Base-by-base conservation (phyloP, 768 basidiomycete species). In the Gloeophyllum trabeum region DNA sequence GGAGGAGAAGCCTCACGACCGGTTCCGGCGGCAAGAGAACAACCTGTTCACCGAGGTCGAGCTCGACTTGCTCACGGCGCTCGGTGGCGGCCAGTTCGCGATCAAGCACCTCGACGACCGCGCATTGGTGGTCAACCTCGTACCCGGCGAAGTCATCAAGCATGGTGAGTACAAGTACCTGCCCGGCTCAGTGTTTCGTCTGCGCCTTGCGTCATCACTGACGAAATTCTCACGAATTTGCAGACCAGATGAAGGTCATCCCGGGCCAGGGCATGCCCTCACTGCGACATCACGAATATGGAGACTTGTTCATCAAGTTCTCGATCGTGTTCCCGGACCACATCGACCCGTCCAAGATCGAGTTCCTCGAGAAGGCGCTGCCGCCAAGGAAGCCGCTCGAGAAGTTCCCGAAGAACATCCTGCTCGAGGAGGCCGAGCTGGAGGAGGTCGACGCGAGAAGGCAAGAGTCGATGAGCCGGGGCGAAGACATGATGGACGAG, bases 201-300 rank as follows among this genome's bases (percentile, higher is more conserved):
- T n/a, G n/a, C n/a, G n/a, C 32, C 13, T 24, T 13, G 2, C 13
- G 7, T 25, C 40, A 5, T 43, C 21, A 43, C 32, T 36, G 4
- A 32, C 28, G 28, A 10, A 32, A 10, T 16, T 39, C 36, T 40
- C 7, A 20, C 19, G 41, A 13, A 23, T 35, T 50, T 43, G 39
- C 52, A 93, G 94, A 85, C 46, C 81, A 85, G 35, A 56, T 92
- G 55, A 97, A 96, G 64, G 81, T 93, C 49, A 83, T 99, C 52
- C 75, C 75, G 39, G 88, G 86, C 4, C 93, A 98, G 65, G 96
- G 96, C 47, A 99, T 99, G 96, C 96, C 94, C 10, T 97, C 96
- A 40, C 87, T 87, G 61, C 81, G 96, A 46, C 94, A 98, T 64
- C 96, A 98, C 64, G 92, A 99, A 57, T 76, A 81, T 30, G 96